These are phyloP conservation scores for Suhomyces kunorum DNA, from an alignment of 1,139 yeast genomes.

Conservation along the genomic window DNA sequence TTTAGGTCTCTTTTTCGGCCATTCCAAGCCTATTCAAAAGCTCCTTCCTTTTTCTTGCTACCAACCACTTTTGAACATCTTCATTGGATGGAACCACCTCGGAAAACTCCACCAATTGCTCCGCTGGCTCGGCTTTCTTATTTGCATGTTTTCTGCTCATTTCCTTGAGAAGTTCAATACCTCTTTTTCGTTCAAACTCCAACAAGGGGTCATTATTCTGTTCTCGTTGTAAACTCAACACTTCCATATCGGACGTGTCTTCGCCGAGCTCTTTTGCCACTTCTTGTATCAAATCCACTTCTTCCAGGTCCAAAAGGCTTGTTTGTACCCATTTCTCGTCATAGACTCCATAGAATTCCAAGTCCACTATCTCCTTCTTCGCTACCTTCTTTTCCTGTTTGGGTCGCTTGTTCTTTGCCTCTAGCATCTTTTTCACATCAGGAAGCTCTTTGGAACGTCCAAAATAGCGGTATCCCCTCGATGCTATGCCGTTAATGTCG, in stretches of 20 bases:
- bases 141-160: conserved; percentile 6
- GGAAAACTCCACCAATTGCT: conserved; percentile 21
- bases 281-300: conserved; percentile 11
- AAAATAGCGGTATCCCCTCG: conserved; percentile 67
- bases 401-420: conserved; percentile 21
- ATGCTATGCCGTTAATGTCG: conserved; percentile 17
- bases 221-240: not conserved
- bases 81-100: conserved; percentile 36
- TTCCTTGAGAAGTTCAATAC: conserved; percentile 19
- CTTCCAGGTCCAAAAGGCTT: conserved; percentile 8
- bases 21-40: conserved; percentile 36
- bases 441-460: conserved; percentile 84
- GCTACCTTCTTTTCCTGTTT: conserved; percentile 16
- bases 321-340: conserved; percentile 24
- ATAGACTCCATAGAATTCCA: conserved; percentile 49
- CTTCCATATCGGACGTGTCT: not conserved
- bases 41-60: conserved; percentile 47
- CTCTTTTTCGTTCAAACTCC: conserved; percentile 26
- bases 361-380: conserved; percentile 23
- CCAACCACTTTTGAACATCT: conserved; percentile 48
- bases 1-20: too few species aligned
- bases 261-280: conserved; percentile 9
- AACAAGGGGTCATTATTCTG: conserved; percentile 15
- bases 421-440: conserved; percentile 61
- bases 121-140: not conserved